Base-by-base conservation (phyloP, 2,329 filamentous ascomycete genomes). In the Aplosporella prunicola region DNA sequence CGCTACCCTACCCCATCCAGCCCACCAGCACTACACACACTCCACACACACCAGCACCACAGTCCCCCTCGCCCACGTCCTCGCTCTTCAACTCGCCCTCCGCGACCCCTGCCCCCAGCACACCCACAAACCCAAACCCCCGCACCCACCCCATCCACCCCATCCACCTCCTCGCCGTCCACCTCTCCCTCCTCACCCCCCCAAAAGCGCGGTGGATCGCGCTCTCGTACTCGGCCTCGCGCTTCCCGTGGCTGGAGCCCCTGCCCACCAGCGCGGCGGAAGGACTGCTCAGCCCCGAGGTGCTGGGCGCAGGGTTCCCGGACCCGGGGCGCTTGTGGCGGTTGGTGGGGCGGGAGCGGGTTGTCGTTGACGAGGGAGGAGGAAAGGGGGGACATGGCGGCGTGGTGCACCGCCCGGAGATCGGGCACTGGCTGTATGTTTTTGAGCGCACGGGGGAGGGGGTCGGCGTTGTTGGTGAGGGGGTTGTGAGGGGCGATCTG, bases 381-480 rank as follows among this genome's bases (percentile, higher is more conserved):
- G 22, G 38, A 35, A 33, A 32, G 35, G 4, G 38, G 29, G 14
- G 32, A 38, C 7, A 32, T 28, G 6, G 27, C 37, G n/a, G 43
- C 43, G 40, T 51, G 3, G 50, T 53, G 13, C 55, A 63, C 46
- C 51, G 51, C 27, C 59, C 60, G 11, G 55, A 52, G 39, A 44
- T 62, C 4, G 43, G 49, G 23, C 56, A 64, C 40, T 62, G 55
- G 54, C 42, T 64, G 2, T 64, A 64, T 44, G 48, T 63, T 1
- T 40, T 64, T 22, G 51, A 53, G 28, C 44, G 61, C 32, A 63
- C 60, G 20, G 44, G 56, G 28, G 43, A 41, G 20, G 15, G 24
- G 11, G 35, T 27, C 9, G 16, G 17, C n/a, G n/a, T n/a, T n/a
- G 27, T 23, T n/a, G 17, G n/a, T 37, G 25, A 18, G 17, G 30